Conservation (phyloP, 2,329 filamentous ascomycete genomes). For the Cercospora sesami region DNA sequence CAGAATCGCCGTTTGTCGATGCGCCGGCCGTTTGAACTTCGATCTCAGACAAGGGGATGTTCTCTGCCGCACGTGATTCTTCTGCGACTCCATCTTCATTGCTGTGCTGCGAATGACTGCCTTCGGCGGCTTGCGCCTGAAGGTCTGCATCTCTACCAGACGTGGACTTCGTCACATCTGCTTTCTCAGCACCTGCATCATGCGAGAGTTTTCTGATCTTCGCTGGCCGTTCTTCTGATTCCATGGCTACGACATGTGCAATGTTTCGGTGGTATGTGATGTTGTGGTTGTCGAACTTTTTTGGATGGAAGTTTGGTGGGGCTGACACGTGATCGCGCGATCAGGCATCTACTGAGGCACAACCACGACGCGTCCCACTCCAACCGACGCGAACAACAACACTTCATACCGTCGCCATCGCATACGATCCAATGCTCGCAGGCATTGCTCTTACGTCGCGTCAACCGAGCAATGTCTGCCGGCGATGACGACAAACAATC, state of each 20-base stretch:
- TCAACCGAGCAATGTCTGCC: slow-evolving; percentile 29
- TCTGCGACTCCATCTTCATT: not conserved
- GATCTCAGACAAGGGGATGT: slow-evolving; percentile 6
- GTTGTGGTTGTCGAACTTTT: slow-evolving; percentile 11
- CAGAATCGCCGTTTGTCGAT: not conserved
- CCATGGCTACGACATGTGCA: slow-evolving; percentile 46
- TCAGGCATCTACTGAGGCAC: slow-evolving; percentile 4
- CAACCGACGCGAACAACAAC: slow-evolving; percentile 5
- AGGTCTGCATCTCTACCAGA: not conserved
- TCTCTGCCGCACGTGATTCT: not conserved
- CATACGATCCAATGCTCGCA: slow-evolving; percentile 6
- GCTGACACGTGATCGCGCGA: not conserved
- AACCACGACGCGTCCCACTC: not conserved
- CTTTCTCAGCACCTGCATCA: not conserved
- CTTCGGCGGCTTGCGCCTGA: not conserved
- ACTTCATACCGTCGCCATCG: not conserved
- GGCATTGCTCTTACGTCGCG: not conserved
- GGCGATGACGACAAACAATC: slow-evolving; percentile 52
- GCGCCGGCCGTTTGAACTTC: slow-evolving; percentile 1
- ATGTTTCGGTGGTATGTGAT: not conserved
- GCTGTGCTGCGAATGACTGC: not conserved
- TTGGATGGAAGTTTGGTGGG: not conserved
- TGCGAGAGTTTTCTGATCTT: slow-evolving; percentile 55
- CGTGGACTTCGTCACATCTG: not conserved
- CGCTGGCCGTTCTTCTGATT: slow-evolving; percentile 55